These are phyloP conservation scores for Curvularia eragrostidis DNA, from an alignment of 2,329 filamentous ascomycete genomes.

Conservation along the genomic window DNA sequence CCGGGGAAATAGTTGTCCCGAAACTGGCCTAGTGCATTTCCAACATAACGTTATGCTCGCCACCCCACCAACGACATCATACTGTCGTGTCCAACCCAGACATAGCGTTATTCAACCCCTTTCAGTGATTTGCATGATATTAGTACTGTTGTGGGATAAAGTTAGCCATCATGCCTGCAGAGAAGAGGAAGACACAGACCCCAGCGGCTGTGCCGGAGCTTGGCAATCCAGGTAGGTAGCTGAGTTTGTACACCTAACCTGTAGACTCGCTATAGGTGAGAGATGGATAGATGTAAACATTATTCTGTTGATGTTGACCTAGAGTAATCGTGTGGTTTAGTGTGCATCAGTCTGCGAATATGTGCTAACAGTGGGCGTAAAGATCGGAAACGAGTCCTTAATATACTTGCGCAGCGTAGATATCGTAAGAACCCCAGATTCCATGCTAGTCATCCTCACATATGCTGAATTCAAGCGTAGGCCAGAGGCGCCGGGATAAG, in stretches of 20 bases:
- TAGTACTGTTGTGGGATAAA: neutral
- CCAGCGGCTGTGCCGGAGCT: neutral
- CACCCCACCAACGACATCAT: neutral
- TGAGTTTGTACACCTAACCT: neutral
- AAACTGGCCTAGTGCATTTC: neutral
- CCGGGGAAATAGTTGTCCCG: neutral
- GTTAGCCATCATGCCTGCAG: neutral
- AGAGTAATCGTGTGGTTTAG: neutral
- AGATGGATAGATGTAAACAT: neutral
- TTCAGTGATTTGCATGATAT: neutral
- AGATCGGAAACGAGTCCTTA: constrained; percentile 5
- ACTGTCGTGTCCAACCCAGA: neutral
- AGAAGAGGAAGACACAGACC: neutral
- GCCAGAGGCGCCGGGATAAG: neutral
- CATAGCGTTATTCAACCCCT: neutral
- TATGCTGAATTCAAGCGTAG: neutral
- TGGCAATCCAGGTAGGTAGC: neutral
- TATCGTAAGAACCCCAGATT: constrained; percentile 2
- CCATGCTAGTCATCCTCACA: neutral
- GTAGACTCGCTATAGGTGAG: neutral
- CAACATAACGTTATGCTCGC: neutral
- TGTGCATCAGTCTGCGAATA: neutral
- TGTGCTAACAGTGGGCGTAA: neutral
- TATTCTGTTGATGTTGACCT: neutral
- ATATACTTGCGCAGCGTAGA: constrained; percentile 10